Evolutionary conservation across 106 monocot genomes (phyloP).

Genomic region (Apostasia ramifera): DNA sequence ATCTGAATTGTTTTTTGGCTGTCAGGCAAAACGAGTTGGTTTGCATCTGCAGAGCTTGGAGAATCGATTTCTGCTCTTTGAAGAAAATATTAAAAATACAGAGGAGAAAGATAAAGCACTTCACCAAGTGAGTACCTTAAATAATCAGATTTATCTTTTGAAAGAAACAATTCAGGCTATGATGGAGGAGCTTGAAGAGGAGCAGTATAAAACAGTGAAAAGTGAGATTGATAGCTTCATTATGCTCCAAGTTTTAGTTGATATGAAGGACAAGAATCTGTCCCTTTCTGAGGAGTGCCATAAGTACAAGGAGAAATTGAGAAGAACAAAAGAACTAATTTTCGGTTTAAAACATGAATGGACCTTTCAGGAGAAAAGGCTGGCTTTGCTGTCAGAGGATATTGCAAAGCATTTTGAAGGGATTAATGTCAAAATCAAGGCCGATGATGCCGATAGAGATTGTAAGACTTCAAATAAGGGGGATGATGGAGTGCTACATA

Average conservation of each 20-base stretch:
- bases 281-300: constrained; percentile 7
- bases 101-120: constrained; percentile 22
- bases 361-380: not conserved
- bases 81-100: constrained; percentile 19
- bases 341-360: constrained; percentile 1
- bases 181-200: constrained; percentile 6
- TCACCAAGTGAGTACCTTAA: constrained; percentile 14
- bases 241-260: constrained; percentile 6
- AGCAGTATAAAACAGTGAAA: constrained; percentile 5
- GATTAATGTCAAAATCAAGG: not conserved
- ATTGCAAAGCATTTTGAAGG: constrained; percentile 1
- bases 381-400: constrained; percentile 4
- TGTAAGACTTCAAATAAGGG: not conserved
- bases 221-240: constrained; percentile 10
- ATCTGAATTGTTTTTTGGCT: not conserved
- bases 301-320: constrained; percentile 7
- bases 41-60: constrained; percentile 21
- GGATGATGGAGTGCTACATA: not conserved
- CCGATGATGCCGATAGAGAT: constrained; percentile 1
- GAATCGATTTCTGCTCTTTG: constrained; percentile 21
- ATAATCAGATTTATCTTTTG: constrained; percentile 17
- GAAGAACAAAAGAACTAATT: constrained; percentile 3
- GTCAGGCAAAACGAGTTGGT: constrained; percentile 20
- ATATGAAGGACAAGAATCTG: constrained; percentile 11
- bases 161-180: constrained; percentile 6